These are phyloP conservation scores for Ustilago shanxiensis DNA, from an alignment of 1,284 basidiomycete genomes.

Conservation along the genomic window DNA sequence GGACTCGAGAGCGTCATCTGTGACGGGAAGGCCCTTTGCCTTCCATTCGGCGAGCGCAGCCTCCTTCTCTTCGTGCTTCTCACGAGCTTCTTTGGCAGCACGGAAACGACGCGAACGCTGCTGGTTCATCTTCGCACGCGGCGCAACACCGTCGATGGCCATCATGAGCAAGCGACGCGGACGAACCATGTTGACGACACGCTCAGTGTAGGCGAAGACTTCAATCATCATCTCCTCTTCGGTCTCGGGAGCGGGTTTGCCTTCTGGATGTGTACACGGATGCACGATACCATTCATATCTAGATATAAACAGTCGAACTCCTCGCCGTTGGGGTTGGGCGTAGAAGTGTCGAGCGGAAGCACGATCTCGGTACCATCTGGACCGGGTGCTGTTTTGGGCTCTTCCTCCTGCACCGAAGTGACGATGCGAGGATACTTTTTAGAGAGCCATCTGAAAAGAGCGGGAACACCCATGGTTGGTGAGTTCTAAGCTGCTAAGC, in stretches of 20 bases:
- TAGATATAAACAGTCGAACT: constrained; percentile 96
- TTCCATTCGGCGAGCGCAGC: constrained; percentile 88
- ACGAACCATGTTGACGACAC: constrained; percentile 96
- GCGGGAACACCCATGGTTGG: constrained; percentile 68
- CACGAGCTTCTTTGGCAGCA: constrained; percentile 91
- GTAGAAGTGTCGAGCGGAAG: constrained; percentile 85
- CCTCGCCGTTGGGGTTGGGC: constrained; percentile 94
- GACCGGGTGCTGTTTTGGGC: constrained; percentile 56
- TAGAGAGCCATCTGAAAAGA: constrained; percentile 70
- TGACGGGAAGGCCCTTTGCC: constrained; percentile 86
- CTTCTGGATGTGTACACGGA: constrained; percentile 98
- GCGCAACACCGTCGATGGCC: constrained; percentile 98
- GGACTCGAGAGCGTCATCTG: constrained; percentile 80
- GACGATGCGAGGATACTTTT: constrained; percentile 70
- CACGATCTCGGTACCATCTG: constrained; percentile 77
- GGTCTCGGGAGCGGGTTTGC: constrained; percentile 88
- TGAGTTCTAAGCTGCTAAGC: background rate
- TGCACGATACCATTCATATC: constrained; percentile 78
- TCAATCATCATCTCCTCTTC: constrained; percentile 99
- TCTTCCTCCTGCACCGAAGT: constrained; percentile 68
- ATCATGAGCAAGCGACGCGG: constrained; percentile 96
- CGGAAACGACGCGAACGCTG: constrained; percentile 96
- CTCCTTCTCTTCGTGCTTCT: constrained; percentile 87
- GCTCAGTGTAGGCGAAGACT: constrained; percentile 95
- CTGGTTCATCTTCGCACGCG: constrained; percentile 99